Conservation (phyloP, 257 asterid genomes). For the Solanum clarkiae region DNA sequence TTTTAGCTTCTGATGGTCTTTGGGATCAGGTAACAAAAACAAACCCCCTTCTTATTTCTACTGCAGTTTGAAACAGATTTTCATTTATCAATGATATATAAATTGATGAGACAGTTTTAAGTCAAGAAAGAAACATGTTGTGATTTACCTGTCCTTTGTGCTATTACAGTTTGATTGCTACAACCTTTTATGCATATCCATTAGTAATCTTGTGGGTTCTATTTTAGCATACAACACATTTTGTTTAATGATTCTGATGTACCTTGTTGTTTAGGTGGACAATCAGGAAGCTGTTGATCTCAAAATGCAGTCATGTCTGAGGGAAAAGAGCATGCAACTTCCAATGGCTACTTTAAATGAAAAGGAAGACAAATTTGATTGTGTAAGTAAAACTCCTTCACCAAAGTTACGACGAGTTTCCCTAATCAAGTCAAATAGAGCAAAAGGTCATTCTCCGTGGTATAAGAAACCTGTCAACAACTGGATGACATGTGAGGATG, state of each 20-base stretch:
- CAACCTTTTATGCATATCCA: too few relatives aligned
- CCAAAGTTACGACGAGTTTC: slow-evolving; percentile 17
- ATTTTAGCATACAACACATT: neutral
- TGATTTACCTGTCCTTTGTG: too few relatives aligned
- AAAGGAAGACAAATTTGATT: slow-evolving; percentile 2
- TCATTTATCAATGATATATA: neutral
- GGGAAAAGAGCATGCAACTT: slow-evolving; percentile 9
- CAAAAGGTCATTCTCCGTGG: slow-evolving; percentile 2
- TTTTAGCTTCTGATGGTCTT: slow-evolving; percentile 84
- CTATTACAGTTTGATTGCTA: too few relatives aligned
- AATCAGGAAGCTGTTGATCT: slow-evolving; percentile 65
- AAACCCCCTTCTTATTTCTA: too few relatives aligned
- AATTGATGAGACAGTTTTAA: neutral
- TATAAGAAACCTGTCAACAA: slow-evolving; percentile 2
- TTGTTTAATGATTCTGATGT: neutral
- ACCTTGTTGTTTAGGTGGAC: slow-evolving; percentile 29
- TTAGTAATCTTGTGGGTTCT: neutral
- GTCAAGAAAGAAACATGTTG: too few relatives aligned
- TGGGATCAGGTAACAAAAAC: slow-evolving; percentile 61
- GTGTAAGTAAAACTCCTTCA: slow-evolving; percentile 17
- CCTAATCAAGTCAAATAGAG: neutral
- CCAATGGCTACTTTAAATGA: slow-evolving; percentile 3
- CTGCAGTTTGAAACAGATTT: neutral
- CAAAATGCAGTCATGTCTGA: slow-evolving; percentile 29
- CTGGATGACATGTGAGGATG: slow-evolving; percentile 21